Conservation (phyloP, 176 grass and related monocot genomes). For the Eremochloa ophiuroides region DNA sequence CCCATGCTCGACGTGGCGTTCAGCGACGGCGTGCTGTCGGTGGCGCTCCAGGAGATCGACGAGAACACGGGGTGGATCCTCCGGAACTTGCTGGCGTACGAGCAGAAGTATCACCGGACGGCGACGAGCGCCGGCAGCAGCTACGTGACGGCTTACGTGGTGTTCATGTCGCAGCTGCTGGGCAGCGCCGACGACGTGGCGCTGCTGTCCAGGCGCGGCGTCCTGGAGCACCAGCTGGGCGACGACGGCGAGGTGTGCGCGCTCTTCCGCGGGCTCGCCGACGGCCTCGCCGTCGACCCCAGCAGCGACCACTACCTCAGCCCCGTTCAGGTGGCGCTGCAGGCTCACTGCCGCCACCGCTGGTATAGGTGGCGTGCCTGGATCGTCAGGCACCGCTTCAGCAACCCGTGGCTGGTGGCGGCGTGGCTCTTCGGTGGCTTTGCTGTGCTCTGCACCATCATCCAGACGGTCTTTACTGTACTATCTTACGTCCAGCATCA, state of each 20-base stretch:
- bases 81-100: neutral
- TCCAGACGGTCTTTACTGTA: neutral
- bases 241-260: neutral
- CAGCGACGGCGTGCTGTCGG: neutral
- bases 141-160: slow-evolving; percentile 9
- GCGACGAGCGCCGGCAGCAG: neutral
- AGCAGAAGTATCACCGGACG: neutral
- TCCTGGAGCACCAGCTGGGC: neutral
- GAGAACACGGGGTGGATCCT: slow-evolving; percentile 1
- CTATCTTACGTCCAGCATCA: neutral
- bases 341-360: neutral
- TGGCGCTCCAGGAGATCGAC: neutral
- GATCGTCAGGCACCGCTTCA: neutral
- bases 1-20: slow-evolving; percentile 1
- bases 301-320: neutral
- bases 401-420: slow-evolving; percentile 9
- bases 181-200: slow-evolving; percentile 6
- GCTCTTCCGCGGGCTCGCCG: neutral
- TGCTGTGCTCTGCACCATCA: neutral
- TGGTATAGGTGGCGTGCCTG: neutral
- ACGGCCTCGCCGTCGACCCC: neutral
- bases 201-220: neutral
- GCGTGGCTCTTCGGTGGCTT: neutral
- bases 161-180: slow-evolving; percentile 24
- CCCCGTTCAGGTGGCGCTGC: neutral